These are phyloP conservation scores for Alectoria sarmentosa DNA, from an alignment of 495 filamentous ascomycete species.

Conservation along the genomic window DNA sequence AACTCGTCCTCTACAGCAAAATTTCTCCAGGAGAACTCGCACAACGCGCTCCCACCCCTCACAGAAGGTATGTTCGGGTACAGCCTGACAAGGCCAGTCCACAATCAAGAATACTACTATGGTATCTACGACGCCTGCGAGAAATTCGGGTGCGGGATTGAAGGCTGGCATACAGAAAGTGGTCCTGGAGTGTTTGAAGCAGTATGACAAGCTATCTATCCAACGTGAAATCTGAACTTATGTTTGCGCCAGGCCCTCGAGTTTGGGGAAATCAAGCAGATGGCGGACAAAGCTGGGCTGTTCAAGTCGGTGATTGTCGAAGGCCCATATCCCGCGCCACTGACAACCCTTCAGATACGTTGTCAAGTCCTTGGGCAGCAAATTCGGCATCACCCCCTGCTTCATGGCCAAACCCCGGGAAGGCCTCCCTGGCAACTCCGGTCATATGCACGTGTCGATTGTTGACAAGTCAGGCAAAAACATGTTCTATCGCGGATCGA, in stretches of 20 bases:
- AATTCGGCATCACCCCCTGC: slow-evolving; percentile 86
- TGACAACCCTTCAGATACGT: slow-evolving; percentile 49
- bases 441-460: slow-evolving; percentile 90
- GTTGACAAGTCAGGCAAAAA: slow-evolving; percentile 66
- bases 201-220: slow-evolving; percentile 38
- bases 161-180: slow-evolving; percentile 97
- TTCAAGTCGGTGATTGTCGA: slow-evolving; percentile 63
- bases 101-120: slow-evolving; percentile 94
- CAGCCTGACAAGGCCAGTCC: slow-evolving; percentile 81
- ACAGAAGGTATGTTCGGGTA: slow-evolving; percentile 99
- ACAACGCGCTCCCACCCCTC: slow-evolving; percentile 61
- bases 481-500: slow-evolving; percentile 64
- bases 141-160: slow-evolving; percentile 74
- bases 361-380: slow-evolving; percentile 76
- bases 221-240: slow-evolving; percentile 6
- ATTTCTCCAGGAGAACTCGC: slow-evolving; percentile 67
- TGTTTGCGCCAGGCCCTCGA: slow-evolving; percentile 54
- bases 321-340: background rate
- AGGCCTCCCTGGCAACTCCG: slow-evolving; percentile 84
- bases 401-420: slow-evolving; percentile 99
- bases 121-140: slow-evolving; percentile 78
- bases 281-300: slow-evolving; percentile 84
- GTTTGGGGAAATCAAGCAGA: slow-evolving; percentile 72
- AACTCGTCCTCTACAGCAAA: slow-evolving; percentile 64
- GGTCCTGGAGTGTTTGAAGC: slow-evolving; percentile 96